Percentiles rank a stretch among this genome's conserved stretches.
Evolutionary conservation across 345 rosid species (phyloP).

Genomic region (Carallia pectinifolia): DNA sequence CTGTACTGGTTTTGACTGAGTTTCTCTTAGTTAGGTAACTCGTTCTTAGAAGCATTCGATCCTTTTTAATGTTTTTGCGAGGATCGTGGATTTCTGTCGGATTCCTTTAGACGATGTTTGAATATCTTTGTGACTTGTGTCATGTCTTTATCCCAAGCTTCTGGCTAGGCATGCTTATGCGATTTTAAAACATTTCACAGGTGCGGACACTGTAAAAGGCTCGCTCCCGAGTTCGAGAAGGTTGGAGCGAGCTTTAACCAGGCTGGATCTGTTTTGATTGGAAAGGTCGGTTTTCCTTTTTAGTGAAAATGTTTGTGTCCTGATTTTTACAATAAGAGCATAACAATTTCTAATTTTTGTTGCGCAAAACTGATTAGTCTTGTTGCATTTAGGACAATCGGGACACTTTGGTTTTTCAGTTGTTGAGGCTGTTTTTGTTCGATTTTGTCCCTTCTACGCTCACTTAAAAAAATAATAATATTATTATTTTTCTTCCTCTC

Average conservation of each 20-base stretch:
- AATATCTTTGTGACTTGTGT: not conserved
- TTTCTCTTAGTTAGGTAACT: not conserved
- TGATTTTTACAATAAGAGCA: not conserved
- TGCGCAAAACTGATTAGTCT: too few species aligned
- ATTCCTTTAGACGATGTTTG: not conserved
- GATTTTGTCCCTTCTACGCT: too few species aligned
- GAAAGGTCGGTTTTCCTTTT: slow-evolving; percentile 54
- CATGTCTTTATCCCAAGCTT: not conserved
- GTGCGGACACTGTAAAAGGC: slow-evolving; percentile 99
- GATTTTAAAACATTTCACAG: slow-evolving; percentile 27
- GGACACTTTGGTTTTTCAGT: not conserved
- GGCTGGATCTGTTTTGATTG: slow-evolving; percentile 81
- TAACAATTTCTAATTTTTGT: too few species aligned
- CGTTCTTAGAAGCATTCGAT: not conserved
- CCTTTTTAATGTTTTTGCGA: not conserved
- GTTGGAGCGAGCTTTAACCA: slow-evolving; percentile 87
- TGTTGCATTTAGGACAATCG: too few species aligned
- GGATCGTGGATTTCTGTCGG: too few species aligned
- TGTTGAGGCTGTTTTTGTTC: not conserved
- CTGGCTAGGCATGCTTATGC: not conserved
- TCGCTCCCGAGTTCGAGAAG: slow-evolving; percentile 93
- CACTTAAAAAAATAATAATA: too few species aligned
- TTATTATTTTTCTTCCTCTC: too few species aligned
- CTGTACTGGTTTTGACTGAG: not conserved
- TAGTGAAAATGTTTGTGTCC: not conserved